A percentile compares a stretch with the other conserved stretches of the same genome.
phyloP scores from a whole-genome alignment of 169 alveolate genomes.

The Eimeria tenella region DNA sequence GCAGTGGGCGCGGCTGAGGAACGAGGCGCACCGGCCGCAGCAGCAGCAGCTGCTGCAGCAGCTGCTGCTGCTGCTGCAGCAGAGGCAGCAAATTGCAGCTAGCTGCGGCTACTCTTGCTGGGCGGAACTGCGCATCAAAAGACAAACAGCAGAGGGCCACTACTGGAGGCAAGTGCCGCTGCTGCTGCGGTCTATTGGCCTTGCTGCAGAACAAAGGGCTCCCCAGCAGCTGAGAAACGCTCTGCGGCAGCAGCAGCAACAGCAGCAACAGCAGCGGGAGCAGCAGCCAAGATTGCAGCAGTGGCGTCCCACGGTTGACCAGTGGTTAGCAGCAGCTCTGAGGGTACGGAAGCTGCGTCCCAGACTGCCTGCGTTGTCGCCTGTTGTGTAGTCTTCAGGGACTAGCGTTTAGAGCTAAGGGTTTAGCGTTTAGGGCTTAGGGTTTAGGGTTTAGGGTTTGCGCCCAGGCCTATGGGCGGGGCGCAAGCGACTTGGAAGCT shows the following conservation, averaged over 20 bases:
- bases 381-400: background rate
- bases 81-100: background rate
- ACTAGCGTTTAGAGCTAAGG: background rate
- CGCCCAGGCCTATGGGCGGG: background rate
- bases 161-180: background rate
- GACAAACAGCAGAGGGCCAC: background rate
- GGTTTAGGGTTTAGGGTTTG: conserved; percentile 12
- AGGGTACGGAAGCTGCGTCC: background rate
- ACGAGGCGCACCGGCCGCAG: background rate
- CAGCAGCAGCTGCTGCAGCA: background rate
- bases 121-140: background rate
- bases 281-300: background rate
- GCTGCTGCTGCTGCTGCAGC: conserved; percentile 5
- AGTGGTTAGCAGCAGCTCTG: conserved; percentile 33
- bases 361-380: background rate
- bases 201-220: background rate
- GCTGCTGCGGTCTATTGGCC: background rate
- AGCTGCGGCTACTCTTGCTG: background rate
- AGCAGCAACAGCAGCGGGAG: conserved; percentile 22
- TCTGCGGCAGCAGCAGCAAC: background rate
- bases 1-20: background rate
- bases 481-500: background rate
- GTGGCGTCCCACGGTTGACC: background rate
- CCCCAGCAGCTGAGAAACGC: background rate
- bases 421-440: background rate